Base-by-base conservation (phyloP, 2,329 filamentous ascomycete genomes). In the Neopestalotiopsis sp. region DNA sequence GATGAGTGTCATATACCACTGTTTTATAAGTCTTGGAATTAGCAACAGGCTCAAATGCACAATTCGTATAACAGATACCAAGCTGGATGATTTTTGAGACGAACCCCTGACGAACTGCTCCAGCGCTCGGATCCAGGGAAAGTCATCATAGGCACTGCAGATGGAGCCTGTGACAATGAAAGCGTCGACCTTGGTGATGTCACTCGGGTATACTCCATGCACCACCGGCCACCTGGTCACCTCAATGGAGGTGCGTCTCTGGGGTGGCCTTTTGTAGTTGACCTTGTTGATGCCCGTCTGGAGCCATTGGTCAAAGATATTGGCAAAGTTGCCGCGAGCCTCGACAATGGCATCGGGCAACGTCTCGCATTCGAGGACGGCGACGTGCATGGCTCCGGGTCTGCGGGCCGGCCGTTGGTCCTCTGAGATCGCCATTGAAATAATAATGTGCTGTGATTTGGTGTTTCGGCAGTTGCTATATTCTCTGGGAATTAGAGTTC, bases 341-440 rank as follows among this genome's bases (percentile, higher is more conserved):
- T 62, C 32, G 45, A 64, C 45, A 20, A 34, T 62, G 30, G n/a
- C 28, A 38, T 20, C 32, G 59, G 32, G 32, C 59, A 59, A 68
- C 65, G 38, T 45, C 60, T 69, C 68, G 62, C 68, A 69, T 57
- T 68, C 68, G 56, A 69, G 66, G 13, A 69, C 68, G 14, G 68
- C 68, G 24, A 69, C 56, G 32, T 69, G 64, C 20, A 66, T 32
- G n/a, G 40, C 59, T 38, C 32, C 32, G 32, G 32, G 59, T 13
- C 30, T 62, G 14, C 59, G 32, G n/a, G 30, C 34, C 32, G 30
- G 32, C 32, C 28, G 59, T 62, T 52, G 62, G 17, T 34, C 24
- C 40, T 30, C 45, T 24, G 9, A 20, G 28, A 66, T 34, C 13
- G 64, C 20, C 64, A 56, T 57, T 28, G 24, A 13, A 20, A 13